Base-by-base conservation (phyloP, 1,284 basidiomycete species). In the Vanrija pseudolonga region DNA sequence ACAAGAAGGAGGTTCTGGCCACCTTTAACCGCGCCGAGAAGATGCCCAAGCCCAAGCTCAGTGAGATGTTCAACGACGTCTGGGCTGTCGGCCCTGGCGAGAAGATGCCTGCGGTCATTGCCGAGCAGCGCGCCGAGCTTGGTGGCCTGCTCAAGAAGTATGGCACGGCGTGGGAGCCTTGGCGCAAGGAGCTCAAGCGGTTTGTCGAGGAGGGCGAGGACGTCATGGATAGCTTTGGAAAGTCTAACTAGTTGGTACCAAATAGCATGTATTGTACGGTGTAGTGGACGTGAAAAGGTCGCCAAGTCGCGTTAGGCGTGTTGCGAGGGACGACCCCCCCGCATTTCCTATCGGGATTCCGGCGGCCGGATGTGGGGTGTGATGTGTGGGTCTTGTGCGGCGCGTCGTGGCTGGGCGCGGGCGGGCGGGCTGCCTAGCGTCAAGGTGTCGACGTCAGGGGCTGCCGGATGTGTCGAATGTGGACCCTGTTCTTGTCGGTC, bases 31-130 rank as follows among this genome's bases (percentile, higher is more conserved):
- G 82, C 39, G 88, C 89, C 0, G 92, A 96, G 72, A 80, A 79
- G 55, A 76, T 87, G 59, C 85, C 84, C 65, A 83, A 86, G 45
- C 81, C 83, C 43, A 84, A 86, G 67, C 74, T 96, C 20, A 80
- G 83, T 36, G 85, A 90, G 73, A 77, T 96, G 71, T 96, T 96
- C 74, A 86, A 83, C 15, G 91, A 94, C 63, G 86, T 95, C 7
- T 96, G 71, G 71, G 73, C 69, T 3, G 57, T 73, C 15, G 60
- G 63, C 8, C 59, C 60, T 19, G 89, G 83, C 22, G 88, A 89
- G 2, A 83, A 89, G 67, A 82, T 89, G 64, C 90, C 90, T 2
- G 89, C 86, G 85, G 89, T 88, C 65, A 79, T 92, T 62, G 84
- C 77, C 67, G 90, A 94, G 71, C 92, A 97, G 76, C 80, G 86